Percentiles rank a stretch among this genome's conserved stretches.
These are phyloP conservation scores for Pythium periplocum DNA, from an alignment of 352 stramenopile species.

Conservation along the genomic window DNA sequence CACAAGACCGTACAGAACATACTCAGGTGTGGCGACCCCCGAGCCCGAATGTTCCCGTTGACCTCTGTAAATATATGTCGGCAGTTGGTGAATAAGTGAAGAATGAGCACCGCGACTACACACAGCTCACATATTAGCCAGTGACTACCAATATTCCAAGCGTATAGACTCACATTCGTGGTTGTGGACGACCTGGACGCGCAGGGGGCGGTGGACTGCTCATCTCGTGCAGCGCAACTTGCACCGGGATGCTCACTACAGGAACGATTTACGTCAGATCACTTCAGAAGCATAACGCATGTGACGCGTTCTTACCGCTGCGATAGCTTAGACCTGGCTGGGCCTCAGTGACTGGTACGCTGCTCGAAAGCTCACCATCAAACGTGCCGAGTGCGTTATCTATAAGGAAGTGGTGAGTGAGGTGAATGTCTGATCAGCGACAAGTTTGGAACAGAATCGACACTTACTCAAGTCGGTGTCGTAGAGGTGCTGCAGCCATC, in stretches of 20 bases:
- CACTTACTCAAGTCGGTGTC: constrained; percentile 77
- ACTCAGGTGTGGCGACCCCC: constrained; percentile 52
- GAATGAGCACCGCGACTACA: constrained; percentile 50
- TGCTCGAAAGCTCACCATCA: constrained; percentile 11
- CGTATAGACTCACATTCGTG: constrained; percentile 18
- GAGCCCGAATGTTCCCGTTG: constrained; percentile 32
- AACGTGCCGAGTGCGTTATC: constrained; percentile 26
- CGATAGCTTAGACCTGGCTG: constrained; percentile 30
- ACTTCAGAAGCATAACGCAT: not conserved
- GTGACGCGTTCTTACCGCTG: constrained; percentile 17
- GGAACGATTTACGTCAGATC: not conserved
- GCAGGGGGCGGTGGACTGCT: constrained; percentile 14
- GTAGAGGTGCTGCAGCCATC: constrained; percentile 84
- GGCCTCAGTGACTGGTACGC: constrained; percentile 20
- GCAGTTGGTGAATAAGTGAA: constrained; percentile 72
- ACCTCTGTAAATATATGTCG: constrained; percentile 68
- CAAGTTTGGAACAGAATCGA: not conserved
- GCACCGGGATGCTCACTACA: constrained; percentile 53
- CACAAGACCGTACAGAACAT: constrained; percentile 7
- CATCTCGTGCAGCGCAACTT: constrained; percentile 21
- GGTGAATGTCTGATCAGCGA: not conserved
- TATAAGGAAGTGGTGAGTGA: constrained; percentile 2
- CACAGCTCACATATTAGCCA: not conserved
- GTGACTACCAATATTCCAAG: constrained; percentile 1
- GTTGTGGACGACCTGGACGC: constrained; percentile 23